These are phyloP conservation scores for Aspergillus proliferans DNA, from an alignment of 2,329 filamentous ascomycete genomes.

Conservation along the genomic window DNA sequence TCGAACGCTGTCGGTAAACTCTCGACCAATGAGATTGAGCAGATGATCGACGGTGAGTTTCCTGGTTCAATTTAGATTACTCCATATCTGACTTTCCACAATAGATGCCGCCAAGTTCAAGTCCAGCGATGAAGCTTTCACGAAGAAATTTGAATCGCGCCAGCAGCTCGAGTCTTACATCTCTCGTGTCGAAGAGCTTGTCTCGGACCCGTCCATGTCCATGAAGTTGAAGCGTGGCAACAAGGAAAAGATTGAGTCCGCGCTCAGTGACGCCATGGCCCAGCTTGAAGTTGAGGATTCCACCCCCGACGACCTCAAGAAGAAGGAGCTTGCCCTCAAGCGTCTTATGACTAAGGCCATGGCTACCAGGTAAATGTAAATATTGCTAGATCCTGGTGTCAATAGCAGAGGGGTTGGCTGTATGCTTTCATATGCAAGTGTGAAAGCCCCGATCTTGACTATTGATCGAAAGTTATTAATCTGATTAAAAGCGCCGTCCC, in stretches of 20 bases:
- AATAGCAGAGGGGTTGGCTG: background rate
- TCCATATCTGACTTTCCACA: background rate
- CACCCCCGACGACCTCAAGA: slow-evolving; percentile 90
- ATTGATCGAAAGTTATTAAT: background rate
- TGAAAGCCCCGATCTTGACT: background rate
- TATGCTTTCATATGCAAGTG: background rate
- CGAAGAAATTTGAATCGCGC: slow-evolving; percentile 98
- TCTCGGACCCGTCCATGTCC: slow-evolving; percentile 91
- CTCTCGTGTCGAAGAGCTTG: slow-evolving; percentile 95
- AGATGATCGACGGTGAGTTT: slow-evolving; percentile 76
- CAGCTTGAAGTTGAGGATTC: slow-evolving; percentile 95
- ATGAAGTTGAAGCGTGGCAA: slow-evolving; percentile 98
- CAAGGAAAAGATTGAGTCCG: slow-evolving; percentile 99
- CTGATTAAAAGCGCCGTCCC: background rate
- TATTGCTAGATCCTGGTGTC: slow-evolving; percentile 3
- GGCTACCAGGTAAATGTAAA: slow-evolving; percentile 68
- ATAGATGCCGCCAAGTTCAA: slow-evolving; percentile 96
- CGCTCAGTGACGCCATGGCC: slow-evolving; percentile 94
- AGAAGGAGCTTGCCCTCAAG: slow-evolving; percentile 99
- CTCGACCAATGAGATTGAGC: slow-evolving; percentile 88
- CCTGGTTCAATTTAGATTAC: background rate
- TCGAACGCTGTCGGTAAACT: slow-evolving; percentile 99
- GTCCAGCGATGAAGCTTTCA: slow-evolving; percentile 94
- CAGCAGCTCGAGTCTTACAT: slow-evolving; percentile 99
- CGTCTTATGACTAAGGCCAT: slow-evolving; percentile 97